Base-by-base conservation (phyloP, 257 asterid species). In the Capsicum chinense region DNA sequence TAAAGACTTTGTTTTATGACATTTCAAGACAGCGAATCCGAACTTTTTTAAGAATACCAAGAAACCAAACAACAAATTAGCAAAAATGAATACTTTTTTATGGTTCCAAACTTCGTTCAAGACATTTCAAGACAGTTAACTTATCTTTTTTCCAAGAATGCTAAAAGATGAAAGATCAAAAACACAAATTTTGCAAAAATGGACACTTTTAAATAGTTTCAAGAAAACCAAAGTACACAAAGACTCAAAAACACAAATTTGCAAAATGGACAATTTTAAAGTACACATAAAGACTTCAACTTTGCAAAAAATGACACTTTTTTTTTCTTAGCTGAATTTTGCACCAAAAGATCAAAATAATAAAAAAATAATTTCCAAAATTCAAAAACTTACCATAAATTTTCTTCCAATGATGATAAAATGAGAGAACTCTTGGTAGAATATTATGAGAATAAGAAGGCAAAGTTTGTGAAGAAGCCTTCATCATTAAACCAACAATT, bases 391-490 rank as follows among this genome's bases (percentile, higher is more conserved):
- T 74, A 89, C 92, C 92, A 70, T 90, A 90, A 56, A 90, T 79
- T 84, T 90, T 90, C 91, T 88, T 87, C 92, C 92, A 90, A 84
- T 90, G 92, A 66, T 90, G 92, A 47, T 90, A 90, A 86, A 90
- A 90, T 11, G 92, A 76, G 73, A 90, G 91, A 66, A 90, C 92
- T 47, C 92, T 79, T 5, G 92, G 91, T 13, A 90, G 89, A 9
- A 90, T 90, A 83, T 90, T 90, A 85, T 90, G 92, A n/a, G 91
- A 76, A 4, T 14, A 82, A 64, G 90, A 83, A 64, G 90, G 84
- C 89, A 88, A 85, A 64, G 90, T 87, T 47, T 90, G 92, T 57
- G 90, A 86, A 67, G 91, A 81, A 69, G 92, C 92, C 84, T 90
- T 90, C 26, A 88, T 9, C 92, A 86, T 90, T 33, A 90, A 84